A percentile compares a stretch with the other conserved stretches of the same genome.
Conservation (phyloP, 192 early-diverging fungal species). For the Umbelopsis vinacea region DNA sequence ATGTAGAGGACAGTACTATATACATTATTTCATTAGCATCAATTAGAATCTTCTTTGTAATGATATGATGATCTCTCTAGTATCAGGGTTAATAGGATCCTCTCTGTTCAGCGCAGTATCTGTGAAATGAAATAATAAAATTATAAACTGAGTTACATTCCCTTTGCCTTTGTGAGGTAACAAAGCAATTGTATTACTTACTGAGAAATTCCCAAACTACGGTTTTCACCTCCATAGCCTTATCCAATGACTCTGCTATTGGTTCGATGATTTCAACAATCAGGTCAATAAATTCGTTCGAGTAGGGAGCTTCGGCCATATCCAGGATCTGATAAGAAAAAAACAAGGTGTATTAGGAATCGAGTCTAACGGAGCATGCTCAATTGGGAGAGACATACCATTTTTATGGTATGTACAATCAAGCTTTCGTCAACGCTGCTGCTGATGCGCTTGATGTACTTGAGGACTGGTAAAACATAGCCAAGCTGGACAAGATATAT, state of each 20-base stretch:
- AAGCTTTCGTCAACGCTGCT: constrained; percentile 71
- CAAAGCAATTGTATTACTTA: neutral
- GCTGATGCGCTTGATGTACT: constrained; percentile 56
- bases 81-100: constrained; percentile 2
- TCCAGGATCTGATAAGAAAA: constrained; percentile 29
- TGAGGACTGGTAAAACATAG: constrained; percentile 64
- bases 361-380: neutral
- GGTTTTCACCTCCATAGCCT: constrained; percentile 11
- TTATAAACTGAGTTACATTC: neutral
- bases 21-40: constrained; percentile 4
- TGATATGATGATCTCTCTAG: constrained; percentile 14
- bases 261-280: constrained; percentile 48
- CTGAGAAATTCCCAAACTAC: constrained; percentile 17
- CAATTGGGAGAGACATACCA: neutral
- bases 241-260: constrained; percentile 46
- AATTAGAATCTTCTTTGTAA: constrained; percentile 8
- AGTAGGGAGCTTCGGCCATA: constrained; percentile 50
- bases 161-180: neutral
- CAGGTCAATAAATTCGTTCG: constrained; percentile 46
- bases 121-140: neutral
- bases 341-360: neutral
- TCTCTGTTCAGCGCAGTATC: constrained; percentile 17
- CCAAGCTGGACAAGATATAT: constrained; percentile 66
- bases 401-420: constrained; percentile 50
- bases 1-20: neutral